A percentile compares a stretch with the other conserved stretches of the same genome.
phyloP scores from a whole-genome alignment of 176 grass and related monocot genomes.

The Dendrocalamus sinicus region DNA sequence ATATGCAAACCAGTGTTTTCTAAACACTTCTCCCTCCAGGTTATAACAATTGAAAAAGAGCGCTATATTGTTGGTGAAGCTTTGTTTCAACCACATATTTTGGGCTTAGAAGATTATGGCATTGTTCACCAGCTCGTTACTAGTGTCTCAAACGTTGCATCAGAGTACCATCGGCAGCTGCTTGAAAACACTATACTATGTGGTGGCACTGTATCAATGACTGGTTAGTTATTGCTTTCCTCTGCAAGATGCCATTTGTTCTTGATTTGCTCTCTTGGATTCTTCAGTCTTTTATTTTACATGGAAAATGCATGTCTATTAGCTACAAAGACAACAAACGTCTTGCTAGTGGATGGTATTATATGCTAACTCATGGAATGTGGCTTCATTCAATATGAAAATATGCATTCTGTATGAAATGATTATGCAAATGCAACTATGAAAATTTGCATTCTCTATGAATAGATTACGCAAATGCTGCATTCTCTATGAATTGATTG shows the following conservation, averaged over 20 bases:
- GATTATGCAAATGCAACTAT: conserved; percentile 25
- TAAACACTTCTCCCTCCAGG: conserved; percentile 53
- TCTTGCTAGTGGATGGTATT: background rate
- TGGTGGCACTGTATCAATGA: conserved; percentile 82
- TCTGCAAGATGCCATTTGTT: conserved; percentile 29
- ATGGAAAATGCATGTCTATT: conserved; percentile 9
- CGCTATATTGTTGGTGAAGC: conserved; percentile 89
- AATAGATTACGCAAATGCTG: conserved; percentile 13
- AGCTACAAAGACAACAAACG: background rate
- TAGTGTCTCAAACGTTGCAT: conserved; percentile 80
- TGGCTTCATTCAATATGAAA: background rate
- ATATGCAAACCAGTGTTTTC: conserved; percentile 8
- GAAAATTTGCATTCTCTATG: background rate
- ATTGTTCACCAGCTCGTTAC: conserved; percentile 87
- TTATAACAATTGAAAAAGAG: conserved; percentile 84
- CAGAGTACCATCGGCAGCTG: conserved; percentile 88
- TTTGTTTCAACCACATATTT: conserved; percentile 87
- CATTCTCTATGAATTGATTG: conserved; percentile 1
- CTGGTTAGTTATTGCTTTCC: conserved; percentile 57
- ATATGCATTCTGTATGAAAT: background rate
- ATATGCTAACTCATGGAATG: conserved; percentile 8
- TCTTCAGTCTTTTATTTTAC: conserved; percentile 30
- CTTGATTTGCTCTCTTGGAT: background rate
- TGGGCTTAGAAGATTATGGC: conserved; percentile 93
- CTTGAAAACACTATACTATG: conserved; percentile 96